phyloP scores from a whole-genome alignment of 371 early-diverging fungal genomes.

The Apophysomyces elegans region DNA sequence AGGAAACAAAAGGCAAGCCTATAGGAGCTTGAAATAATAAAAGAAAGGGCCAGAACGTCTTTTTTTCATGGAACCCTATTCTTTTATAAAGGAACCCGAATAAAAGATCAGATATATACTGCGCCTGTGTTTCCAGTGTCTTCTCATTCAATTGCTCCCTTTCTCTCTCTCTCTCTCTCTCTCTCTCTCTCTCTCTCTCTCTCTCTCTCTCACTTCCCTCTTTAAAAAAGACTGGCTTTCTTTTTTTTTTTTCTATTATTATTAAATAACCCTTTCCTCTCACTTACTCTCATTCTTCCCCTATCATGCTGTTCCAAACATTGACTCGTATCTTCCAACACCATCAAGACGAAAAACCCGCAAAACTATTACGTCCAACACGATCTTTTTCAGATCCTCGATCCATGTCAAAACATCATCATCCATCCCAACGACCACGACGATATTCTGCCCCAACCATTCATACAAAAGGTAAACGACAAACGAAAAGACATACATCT shows the following conservation, averaged over 20 bases:
- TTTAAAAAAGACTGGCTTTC: too few species aligned
- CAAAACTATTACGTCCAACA: conserved; percentile 7
- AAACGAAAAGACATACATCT: not conserved
- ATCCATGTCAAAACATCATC: conserved; percentile 1
- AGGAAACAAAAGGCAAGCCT: not conserved
- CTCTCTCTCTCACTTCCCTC: conserved; percentile 1
- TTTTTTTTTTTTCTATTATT: not conserved
- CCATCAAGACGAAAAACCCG: not conserved
- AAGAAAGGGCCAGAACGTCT: conserved; percentile 4
- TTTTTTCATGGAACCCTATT: not conserved
- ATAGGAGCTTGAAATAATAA: not conserved
- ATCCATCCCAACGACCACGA: conserved; percentile 19
- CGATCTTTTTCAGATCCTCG: conserved; percentile 3
- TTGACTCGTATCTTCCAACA: not conserved
- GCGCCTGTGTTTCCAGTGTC: not conserved
- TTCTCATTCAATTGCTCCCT: not conserved
- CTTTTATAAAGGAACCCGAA: not conserved
- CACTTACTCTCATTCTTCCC: not conserved
- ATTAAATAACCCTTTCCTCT: not conserved
- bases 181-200: not conserved
- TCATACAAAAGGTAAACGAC: conserved; percentile 1
- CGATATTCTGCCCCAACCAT: conserved; percentile 21
- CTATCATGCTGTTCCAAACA: not conserved
- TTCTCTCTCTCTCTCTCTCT: conserved; percentile 7
- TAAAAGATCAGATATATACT: not conserved